Evolutionary conservation across 805 yeast species (phyloP), one percentile per base, ranked within the genome.

Genomic region (Metschnikowia borealis): DNA sequence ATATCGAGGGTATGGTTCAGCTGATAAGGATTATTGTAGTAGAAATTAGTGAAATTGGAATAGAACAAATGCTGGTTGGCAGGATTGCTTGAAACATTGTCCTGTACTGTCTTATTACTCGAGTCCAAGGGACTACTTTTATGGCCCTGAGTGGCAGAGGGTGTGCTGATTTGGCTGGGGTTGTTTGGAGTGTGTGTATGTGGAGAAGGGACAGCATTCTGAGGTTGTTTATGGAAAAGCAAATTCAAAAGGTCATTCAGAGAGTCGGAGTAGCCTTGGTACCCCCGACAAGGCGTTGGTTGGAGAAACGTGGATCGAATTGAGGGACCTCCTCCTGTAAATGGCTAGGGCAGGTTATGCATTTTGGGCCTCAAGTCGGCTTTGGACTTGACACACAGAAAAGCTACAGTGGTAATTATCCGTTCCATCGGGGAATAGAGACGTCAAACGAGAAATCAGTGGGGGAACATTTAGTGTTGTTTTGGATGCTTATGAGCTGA

Each of bases 161-260:
- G 49, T n/a, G 48, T 18, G 23, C 40, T 37, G 7, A 36, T 37
- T 36, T 47, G 55, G 20, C 46, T 47, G 20, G n/a, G 38, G 17
- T 44, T 44, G 46, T 44, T 44, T 34, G 46, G 23, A 18, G 36
- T 44, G 10, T 35, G 39, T 23, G 46, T 10, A 26, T 44, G 46
- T 33, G 17, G 39, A 8, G 39, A 36, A 17, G 40, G 40, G 14
- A 43, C 15, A 8, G 50, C 32, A 8, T 29, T 47, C 18, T 45
- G 49, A 7, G 47, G 47, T 54, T 77, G 68, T 49, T 79, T 72
- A 59, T 80, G 84, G 54, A 81, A 80, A 41, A 81, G 70, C 50
- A 80, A 62, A 54, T 78, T 80, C 50, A 81, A 64, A 67, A 81
- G 71, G 45, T 79, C 78, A 50, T 73, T 75, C 35, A 73, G 76